These are phyloP conservation scores for Vicia faba DNA, from an alignment of 306 rosid genomes.

Conservation along the genomic window DNA sequence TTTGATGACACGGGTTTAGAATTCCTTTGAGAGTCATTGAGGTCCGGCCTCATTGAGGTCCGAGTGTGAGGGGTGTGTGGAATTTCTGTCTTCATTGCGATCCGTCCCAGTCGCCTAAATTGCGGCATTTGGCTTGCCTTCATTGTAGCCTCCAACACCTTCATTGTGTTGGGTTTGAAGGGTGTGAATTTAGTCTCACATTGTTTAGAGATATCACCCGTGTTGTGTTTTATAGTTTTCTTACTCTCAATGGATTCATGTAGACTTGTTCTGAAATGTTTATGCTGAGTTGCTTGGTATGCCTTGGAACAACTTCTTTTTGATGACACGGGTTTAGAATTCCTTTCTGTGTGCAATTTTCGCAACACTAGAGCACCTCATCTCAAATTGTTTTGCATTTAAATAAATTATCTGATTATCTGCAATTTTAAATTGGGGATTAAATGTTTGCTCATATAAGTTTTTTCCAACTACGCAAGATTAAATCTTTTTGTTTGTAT, in stretches of 20 bases:
- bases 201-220: too few species aligned
- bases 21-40: not conserved
- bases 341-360: not conserved
- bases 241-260: constrained; percentile 14
- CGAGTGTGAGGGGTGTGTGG: too few species aligned
- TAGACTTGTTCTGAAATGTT: constrained; percentile 17
- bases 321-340: not conserved
- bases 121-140: too few species aligned
- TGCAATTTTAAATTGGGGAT: constrained; percentile 3
- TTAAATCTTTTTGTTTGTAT: constrained; percentile 15
- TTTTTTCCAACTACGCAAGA: constrained; percentile 18
- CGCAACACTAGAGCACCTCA: not conserved
- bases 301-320: constrained; percentile 13
- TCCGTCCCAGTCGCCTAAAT: too few species aligned
- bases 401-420: not conserved
- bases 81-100: too few species aligned
- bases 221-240: not conserved
- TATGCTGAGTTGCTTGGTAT: constrained; percentile 12
- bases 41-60: too few species aligned
- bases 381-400: not conserved
- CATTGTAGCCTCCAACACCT: too few species aligned
- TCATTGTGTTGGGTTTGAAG: too few species aligned
- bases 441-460: constrained; percentile 8
- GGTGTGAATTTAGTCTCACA: too few species aligned
- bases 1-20: not conserved